Evolutionary conservation across 2,329 filamentous ascomycete genomes (phyloP).

Genomic region (Penicillium frequentans): DNA sequence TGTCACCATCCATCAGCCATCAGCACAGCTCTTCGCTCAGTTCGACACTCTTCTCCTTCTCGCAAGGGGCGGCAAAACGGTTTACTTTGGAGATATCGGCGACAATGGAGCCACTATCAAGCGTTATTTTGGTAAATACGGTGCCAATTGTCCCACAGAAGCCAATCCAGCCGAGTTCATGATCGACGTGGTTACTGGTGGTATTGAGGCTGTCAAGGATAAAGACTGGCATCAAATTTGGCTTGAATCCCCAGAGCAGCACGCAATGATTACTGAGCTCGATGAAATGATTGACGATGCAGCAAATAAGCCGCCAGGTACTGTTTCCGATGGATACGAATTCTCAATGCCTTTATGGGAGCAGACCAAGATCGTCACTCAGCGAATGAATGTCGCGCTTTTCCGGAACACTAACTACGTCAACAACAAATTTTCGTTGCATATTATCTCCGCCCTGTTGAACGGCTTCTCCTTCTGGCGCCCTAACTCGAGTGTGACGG

Average conservation of each 20-base stretch:
- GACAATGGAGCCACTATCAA: constrained; percentile 63
- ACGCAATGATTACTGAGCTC: constrained; percentile 61
- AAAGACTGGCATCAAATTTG: constrained; percentile 72
- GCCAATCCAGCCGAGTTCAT: constrained; percentile 64
- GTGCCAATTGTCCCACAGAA: constrained; percentile 61
- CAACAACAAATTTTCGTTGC: constrained; percentile 59
- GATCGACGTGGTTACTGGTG: constrained; percentile 51
- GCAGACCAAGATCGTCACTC: constrained; percentile 66
- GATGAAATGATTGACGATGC: constrained; percentile 57
- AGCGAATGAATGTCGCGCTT: constrained; percentile 64
- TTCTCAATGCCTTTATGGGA: constrained; percentile 64
- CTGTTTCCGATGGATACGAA: constrained; percentile 50
- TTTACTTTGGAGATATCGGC: constrained; percentile 69
- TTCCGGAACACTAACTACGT: constrained; percentile 68
- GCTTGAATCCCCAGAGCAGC: constrained; percentile 62
- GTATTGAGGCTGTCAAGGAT: constrained; percentile 24
- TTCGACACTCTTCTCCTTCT: constrained; percentile 70
- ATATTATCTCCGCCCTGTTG: constrained; percentile 52
- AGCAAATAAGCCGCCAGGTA: constrained; percentile 43
- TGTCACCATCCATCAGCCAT: constrained; percentile 71
- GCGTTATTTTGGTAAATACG: constrained; percentile 65
- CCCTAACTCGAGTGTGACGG: constrained; percentile 61
- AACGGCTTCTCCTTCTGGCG: constrained; percentile 64
- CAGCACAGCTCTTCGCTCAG: constrained; percentile 64
- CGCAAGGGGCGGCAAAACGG: constrained; percentile 66